Percentiles rank a stretch among this genome's conserved stretches.
These are phyloP conservation scores for Nakazawaea ernobii DNA, from an alignment of 805 yeast species.

Conservation along the genomic window DNA sequence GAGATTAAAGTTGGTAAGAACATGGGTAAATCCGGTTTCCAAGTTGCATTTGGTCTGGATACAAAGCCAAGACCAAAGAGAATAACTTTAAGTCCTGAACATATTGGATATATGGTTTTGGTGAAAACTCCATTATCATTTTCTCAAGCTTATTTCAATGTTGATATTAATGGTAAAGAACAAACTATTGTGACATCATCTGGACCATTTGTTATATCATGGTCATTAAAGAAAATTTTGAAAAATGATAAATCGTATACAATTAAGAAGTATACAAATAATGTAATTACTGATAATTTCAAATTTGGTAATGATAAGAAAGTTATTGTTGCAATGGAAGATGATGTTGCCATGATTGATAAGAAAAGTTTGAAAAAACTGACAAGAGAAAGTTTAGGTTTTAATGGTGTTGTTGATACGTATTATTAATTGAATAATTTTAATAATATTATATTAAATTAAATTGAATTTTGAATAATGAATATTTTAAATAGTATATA, in stretches of 20 bases:
- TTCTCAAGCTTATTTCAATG: slow-evolving; percentile 73
- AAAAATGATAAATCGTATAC: slow-evolving; percentile 49
- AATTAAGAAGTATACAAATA: slow-evolving; percentile 55
- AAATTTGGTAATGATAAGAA: slow-evolving; percentile 65
- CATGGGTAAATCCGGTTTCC: slow-evolving; percentile 57
- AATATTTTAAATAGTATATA: no score
- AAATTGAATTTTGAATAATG: no score
- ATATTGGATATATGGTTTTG: slow-evolving; percentile 55
- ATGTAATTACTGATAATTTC: slow-evolving; percentile 74
- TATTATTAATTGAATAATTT: slow-evolving; percentile 11
- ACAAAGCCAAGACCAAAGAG: slow-evolving; percentile 65
- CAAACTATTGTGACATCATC: slow-evolving; percentile 69
- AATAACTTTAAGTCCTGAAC: slow-evolving; percentile 65
- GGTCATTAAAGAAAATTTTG: slow-evolving; percentile 64
- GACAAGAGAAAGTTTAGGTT: slow-evolving; percentile 38
- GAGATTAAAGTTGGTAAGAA: slow-evolving; percentile 56
- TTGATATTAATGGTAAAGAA: slow-evolving; percentile 59
- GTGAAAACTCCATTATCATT: slow-evolving; percentile 46
- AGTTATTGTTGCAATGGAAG: slow-evolving; percentile 66
- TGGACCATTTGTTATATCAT: slow-evolving; percentile 78
- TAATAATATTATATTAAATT: no score
- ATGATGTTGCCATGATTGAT: slow-evolving; percentile 70
- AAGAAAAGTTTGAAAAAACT: slow-evolving; percentile 56
- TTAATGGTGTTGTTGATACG: slow-evolving; percentile 21
- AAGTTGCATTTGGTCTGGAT: slow-evolving; percentile 56